Evolutionary conservation across 352 stramenopile genomes (phyloP).

Genomic region (Phytophthora litchii): DNA sequence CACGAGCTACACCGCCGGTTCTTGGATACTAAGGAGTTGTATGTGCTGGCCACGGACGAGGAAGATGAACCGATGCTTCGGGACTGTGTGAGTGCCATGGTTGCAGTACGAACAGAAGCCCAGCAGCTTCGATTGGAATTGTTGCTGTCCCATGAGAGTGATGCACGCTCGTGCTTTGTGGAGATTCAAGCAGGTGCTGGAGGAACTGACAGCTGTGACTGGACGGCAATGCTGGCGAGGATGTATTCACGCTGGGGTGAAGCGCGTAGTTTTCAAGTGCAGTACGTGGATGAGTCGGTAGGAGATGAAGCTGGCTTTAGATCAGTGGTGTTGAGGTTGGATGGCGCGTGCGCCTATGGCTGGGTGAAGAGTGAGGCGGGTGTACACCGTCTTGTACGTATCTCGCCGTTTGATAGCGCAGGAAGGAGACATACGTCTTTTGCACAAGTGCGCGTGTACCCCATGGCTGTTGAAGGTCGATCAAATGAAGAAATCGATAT

Average conservation of each 20-base stretch:
- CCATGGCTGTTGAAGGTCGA: constrained; percentile 46
- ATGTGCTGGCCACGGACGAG: constrained; percentile 65
- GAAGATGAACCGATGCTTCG: constrained; percentile 51
- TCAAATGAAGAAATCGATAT: constrained; percentile 58
- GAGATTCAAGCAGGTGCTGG: constrained; percentile 86
- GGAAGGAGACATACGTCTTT: constrained; percentile 95
- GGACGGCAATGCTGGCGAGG: constrained; percentile 93
- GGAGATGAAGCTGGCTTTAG: constrained; percentile 75
- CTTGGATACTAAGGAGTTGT: constrained; percentile 71
- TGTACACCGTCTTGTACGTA: constrained; percentile 94
- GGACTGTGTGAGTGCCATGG: constrained; percentile 58
- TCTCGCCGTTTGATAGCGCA: constrained; percentile 96
- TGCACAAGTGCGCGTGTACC: constrained; percentile 85
- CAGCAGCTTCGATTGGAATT: constrained; percentile 69
- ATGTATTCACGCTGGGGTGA: constrained; percentile 94
- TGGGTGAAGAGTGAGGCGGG: constrained; percentile 95
- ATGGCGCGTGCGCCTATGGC: constrained; percentile 90
- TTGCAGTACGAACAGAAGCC: constrained; percentile 38
- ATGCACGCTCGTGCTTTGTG: constrained; percentile 71
- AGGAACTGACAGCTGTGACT: constrained; percentile 96
- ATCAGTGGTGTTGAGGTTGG: constrained; percentile 58
- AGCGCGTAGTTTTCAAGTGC: constrained; percentile 54
- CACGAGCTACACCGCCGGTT: constrained; percentile 50
- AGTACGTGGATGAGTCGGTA: constrained; percentile 90
- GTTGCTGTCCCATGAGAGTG: constrained; percentile 60